These are phyloP conservation scores for Fusarium tuaranense DNA, from an alignment of 2,329 filamentous ascomycete species.

Conservation along the genomic window DNA sequence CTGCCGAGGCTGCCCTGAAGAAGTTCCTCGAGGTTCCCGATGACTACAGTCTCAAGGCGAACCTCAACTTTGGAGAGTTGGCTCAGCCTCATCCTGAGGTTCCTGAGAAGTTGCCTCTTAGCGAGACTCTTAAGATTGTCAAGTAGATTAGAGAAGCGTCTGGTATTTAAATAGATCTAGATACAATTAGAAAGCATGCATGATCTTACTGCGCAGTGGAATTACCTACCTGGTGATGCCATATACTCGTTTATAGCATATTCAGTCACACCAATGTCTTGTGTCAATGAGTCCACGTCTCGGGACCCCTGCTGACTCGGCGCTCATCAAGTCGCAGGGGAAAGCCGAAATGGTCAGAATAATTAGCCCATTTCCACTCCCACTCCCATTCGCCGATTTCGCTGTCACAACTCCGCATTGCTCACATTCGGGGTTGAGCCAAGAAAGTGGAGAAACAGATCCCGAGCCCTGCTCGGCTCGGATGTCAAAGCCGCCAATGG, in stretches of 20 bases:
- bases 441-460: background rate
- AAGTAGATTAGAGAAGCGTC: background rate
- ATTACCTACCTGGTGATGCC: background rate
- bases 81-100: conserved; percentile 33
- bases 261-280: background rate
- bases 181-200: background rate
- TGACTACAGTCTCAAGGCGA: conserved; percentile 35
- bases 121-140: conserved; percentile 35
- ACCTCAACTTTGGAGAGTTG: conserved; percentile 40
- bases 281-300: background rate
- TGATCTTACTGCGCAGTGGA: background rate
- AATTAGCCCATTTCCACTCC: background rate
- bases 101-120: conserved; percentile 32
- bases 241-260: background rate
- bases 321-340: background rate
- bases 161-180: background rate
- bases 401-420: background rate
- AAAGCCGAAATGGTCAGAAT: background rate
- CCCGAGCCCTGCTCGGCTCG: background rate
- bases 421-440: background rate
- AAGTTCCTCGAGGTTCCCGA: conserved; percentile 33
- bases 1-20: conserved; percentile 35
- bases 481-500: background rate
- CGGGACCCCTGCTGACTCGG: background rate
- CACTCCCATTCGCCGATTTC: background rate